Evolutionary conservation across 2,329 filamentous ascomycete species (phyloP).

Genomic region (Lachnellula occidentalis): DNA sequence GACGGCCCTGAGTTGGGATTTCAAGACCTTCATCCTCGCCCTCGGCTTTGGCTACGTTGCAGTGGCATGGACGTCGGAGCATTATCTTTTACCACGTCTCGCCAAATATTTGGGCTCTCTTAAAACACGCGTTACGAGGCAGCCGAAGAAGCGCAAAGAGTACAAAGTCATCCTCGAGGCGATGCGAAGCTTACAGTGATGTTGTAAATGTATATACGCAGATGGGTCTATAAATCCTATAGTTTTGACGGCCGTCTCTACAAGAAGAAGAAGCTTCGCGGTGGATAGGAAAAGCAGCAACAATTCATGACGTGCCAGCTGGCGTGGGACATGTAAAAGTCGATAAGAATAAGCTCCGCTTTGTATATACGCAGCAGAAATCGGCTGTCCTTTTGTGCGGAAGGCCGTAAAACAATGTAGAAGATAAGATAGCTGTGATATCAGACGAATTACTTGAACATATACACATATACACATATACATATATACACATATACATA

Average conservation of each 20-base stretch:
- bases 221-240: background rate
- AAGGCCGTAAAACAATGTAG: too few relatives aligned
- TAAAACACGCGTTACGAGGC: slow-evolving; percentile 52
- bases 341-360: too few relatives aligned
- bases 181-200: slow-evolving; percentile 39
- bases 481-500: too few relatives aligned
- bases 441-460: too few relatives aligned
- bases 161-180: slow-evolving; percentile 78
- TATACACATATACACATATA: too few relatives aligned
- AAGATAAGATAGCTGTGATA: too few relatives aligned
- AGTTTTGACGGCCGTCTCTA: background rate
- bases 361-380: too few relatives aligned
- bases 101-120: slow-evolving; percentile 61
- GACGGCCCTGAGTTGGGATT: slow-evolving; percentile 67
- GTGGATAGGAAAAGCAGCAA: too few relatives aligned
- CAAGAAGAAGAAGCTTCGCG: too few relatives aligned
- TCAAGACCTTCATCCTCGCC: slow-evolving; percentile 65
- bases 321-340: too few relatives aligned
- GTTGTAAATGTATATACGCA: background rate
- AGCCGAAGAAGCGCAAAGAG: slow-evolving; percentile 72
- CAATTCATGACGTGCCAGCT: too few relatives aligned
- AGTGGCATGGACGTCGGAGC: slow-evolving; percentile 67
- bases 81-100: slow-evolving; percentile 61
- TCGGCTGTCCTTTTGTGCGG: too few relatives aligned
- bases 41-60: slow-evolving; percentile 66